phyloP scores from a whole-genome alignment of 345 rosid species.

The Adansonia digitata region DNA sequence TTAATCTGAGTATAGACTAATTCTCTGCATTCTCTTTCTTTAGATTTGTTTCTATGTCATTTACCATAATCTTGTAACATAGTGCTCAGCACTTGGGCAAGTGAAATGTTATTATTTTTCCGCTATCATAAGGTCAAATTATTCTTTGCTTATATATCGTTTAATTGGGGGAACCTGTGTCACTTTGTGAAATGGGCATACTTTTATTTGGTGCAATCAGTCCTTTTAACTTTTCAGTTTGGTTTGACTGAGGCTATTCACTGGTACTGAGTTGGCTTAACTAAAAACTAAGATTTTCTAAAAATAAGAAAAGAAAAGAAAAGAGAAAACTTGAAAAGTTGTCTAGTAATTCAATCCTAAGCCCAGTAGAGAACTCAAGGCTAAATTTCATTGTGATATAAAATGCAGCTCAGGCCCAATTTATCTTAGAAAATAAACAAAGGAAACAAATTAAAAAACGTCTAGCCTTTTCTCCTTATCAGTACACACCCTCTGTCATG shows the following conservation, averaged over 20 bases:
- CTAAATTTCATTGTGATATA: background rate
- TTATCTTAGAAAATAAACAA: background rate
- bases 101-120: background rate
- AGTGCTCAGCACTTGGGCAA: background rate
- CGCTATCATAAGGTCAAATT: background rate
- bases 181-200: background rate
- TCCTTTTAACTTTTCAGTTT: background rate
- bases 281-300: background rate
- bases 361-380: background rate
- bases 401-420: background rate
- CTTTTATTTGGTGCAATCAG: background rate
- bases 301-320: background rate
- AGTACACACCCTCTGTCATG: background rate
- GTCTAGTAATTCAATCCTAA: background rate
- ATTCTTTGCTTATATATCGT: conserved; percentile 1
- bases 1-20: background rate
- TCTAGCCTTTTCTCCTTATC: background rate
- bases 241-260: background rate
- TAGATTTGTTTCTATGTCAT: background rate
- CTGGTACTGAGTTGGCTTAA: background rate
- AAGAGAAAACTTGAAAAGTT: background rate
- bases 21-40: background rate
- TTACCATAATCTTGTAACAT: background rate
- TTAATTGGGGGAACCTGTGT: background rate
- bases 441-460: background rate